Base-by-base conservation (phyloP, 495 filamentous ascomycete species). In the Aspergillus asperescens region DNA sequence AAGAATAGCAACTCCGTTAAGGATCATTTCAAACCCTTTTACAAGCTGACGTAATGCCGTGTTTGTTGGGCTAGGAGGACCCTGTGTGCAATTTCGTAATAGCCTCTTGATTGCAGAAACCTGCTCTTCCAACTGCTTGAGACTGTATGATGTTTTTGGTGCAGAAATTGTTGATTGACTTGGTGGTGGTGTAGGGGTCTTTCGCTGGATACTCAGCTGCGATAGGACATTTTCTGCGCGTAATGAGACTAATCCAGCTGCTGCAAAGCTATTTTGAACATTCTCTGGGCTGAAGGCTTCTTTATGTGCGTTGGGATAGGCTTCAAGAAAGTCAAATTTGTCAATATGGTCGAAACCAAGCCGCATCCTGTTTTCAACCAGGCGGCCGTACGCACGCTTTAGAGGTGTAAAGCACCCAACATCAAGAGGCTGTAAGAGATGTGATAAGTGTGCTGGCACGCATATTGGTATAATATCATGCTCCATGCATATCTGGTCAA, bases 401-500 rank as follows among this genome's bases (percentile, higher is more conserved):
- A 48, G 42, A 2, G 38, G 52, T 2, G 23, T 25, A 31, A 55
- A 55, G 7, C 18, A 24, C 28, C 28, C 41, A 27, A 53, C 10
- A 53, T 53, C 41, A 22, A 53, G 34, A 2, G 41, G 41, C 24
- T 53, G 22, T 3, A 23, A 40, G 3, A 55, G 42, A 38, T 67
- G 50, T 4, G 64, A 63, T 13, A 48, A 60, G 50, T 65, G 44
- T 12, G 59, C 13, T 2, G 61, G 57, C 35, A 68, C 58, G 22
- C 56, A 66, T 5, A 68, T 32, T 1, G 57, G 24, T 16, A 60
- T 50, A 44, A 66, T 60, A 47, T 64, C 52, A 29, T 62, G 41
- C 8, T 59, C 38, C 13, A 37, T 19, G 34, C 50, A 60, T 31
- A 60, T 51, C 20, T 65, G 16, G 19, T 60, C 39, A 18, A 64